Evolutionary conservation across 352 stramenopile genomes (phyloP), one percentile per base, ranked within the genome.

Genomic region (Globisporangium splendens): DNA sequence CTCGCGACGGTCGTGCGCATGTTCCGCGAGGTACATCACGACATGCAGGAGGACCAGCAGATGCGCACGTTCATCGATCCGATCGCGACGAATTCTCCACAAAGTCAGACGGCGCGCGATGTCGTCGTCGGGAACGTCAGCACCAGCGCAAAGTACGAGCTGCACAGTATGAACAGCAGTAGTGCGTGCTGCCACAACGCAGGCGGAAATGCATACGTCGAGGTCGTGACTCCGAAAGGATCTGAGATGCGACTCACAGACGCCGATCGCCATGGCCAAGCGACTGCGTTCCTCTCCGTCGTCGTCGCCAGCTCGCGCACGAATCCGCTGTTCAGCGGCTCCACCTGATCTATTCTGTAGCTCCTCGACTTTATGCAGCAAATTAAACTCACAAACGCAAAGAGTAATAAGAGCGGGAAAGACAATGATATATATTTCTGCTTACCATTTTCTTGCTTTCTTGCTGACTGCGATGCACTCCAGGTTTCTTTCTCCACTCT

Each of bases 11-110:
- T 94, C 51, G 78, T 92, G 20, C 82, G 84, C 24, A 94, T 92
- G 84, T 92, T 94, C 69, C 80, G 80, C 18, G 82, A 92, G 59
- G 81, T 94, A 20, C 82, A 92, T 55, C 74, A 92, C 51, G 84
- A 94, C 59, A 86, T 92, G 64, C 80, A 92, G 50, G 77, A 92
- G 57, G 84, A 78, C 3, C 72, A 81, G 56, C 74, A 92, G 56
- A 87, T 94, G 66, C 73, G 66, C 22, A 75, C 73, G 20, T 91
- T 90, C 57, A 91, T 93, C 38, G 76, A 89, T 47, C 79, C 78
- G 3, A 73, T 78, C 17, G 50, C 62, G 3, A 66, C 62, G 0
- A 54, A 62, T 20, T 71, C 67, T 8, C 65, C 65, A 7, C 61
- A 65, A 12, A 65, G 54, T n/a, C 51, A 63, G 31, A 68, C 56